Evolutionary conservation across 495 filamentous ascomycete genomes (phyloP).

Genomic region (Aspergillus cristatus): DNA sequence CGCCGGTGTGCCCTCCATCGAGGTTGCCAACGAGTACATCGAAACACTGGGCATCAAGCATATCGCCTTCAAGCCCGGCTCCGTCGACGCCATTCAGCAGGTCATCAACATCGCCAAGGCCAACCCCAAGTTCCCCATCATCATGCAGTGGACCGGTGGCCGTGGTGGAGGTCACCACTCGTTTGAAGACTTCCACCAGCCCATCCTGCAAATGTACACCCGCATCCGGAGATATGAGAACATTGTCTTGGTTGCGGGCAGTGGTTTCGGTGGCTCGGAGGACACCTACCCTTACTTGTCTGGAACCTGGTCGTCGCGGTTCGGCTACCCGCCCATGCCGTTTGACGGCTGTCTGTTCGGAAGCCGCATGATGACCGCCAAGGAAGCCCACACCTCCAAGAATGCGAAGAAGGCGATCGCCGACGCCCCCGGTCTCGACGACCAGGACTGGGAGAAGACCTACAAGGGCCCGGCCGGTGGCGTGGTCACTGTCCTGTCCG

Average conservation of each 20-base stretch:
- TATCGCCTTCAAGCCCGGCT: slow-evolving; percentile 92
- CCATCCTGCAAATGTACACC: slow-evolving; percentile 84
- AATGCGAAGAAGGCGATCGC: slow-evolving; percentile 93
- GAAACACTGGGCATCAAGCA: slow-evolving; percentile 90
- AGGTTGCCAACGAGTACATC: slow-evolving; percentile 91
- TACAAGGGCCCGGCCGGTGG: slow-evolving; percentile 89
- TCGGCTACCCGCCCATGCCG: slow-evolving; percentile 87
- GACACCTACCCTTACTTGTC: slow-evolving; percentile 93
- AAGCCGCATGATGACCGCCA: slow-evolving; percentile 88
- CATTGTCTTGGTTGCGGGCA: slow-evolving; percentile 80
- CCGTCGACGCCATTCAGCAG: slow-evolving; percentile 76
- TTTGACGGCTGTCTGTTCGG: slow-evolving; percentile 87
- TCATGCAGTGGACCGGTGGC: slow-evolving; percentile 92
- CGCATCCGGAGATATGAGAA: slow-evolving; percentile 75
- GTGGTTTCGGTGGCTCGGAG: slow-evolving; percentile 83
- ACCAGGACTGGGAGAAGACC: slow-evolving; percentile 90
- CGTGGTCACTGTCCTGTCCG: slow-evolving; percentile 92
- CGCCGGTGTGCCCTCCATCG: slow-evolving; percentile 87
- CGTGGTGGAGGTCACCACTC: slow-evolving; percentile 92
- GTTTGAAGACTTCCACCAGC: slow-evolving; percentile 90
- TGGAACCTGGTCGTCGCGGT: slow-evolving; percentile 74
- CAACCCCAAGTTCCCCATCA: slow-evolving; percentile 79
- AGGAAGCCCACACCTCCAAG: slow-evolving; percentile 87
- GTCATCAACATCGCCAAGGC: slow-evolving; percentile 91
- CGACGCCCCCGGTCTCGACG: slow-evolving; percentile 80